A percentile compares a stretch with the other conserved stretches of the same genome.
These are phyloP conservation scores for Thecaphora thlaspeos DNA, from an alignment of 1,284 basidiomycete genomes.

Conservation along the genomic window DNA sequence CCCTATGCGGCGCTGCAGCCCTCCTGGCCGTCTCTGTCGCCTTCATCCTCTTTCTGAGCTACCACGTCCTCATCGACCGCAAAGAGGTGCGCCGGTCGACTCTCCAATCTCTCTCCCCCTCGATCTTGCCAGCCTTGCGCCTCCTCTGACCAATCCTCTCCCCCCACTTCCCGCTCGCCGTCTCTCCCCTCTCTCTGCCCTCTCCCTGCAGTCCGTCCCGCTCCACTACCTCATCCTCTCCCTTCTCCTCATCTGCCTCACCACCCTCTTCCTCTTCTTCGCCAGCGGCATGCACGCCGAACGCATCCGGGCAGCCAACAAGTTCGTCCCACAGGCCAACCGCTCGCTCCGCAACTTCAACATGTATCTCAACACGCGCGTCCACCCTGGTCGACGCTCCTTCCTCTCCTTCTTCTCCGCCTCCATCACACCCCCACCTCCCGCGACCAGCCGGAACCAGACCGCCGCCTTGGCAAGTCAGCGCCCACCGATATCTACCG, in stretches of 20 bases:
- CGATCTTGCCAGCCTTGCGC: too few species aligned
- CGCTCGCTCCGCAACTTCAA: constrained; percentile 85
- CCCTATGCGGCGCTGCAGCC: too few species aligned
- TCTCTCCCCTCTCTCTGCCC: too few species aligned
- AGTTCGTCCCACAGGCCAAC: constrained; percentile 97
- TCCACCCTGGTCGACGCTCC: constrained; percentile 63
- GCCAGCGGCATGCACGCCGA: constrained; percentile 94
- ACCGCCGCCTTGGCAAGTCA: too few species aligned
- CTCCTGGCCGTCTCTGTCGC: constrained; percentile 20
- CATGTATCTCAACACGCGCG: constrained; percentile 92
- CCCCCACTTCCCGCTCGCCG: background rate
- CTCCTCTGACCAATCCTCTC: constrained; percentile 2
- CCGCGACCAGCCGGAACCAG: background rate
- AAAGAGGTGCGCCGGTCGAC: background rate
- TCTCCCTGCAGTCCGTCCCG: constrained; percentile 9
- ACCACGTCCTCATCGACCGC: constrained; percentile 71
- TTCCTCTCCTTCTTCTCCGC: background rate
- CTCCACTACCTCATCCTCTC: constrained; percentile 44
- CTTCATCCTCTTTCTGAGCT: constrained; percentile 75
- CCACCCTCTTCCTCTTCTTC: constrained; percentile 90
- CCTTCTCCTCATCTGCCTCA: constrained; percentile 59
- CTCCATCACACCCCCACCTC: background rate
- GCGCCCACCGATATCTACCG: too few species aligned
- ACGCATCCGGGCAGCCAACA: constrained; percentile 92
- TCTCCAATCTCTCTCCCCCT: background rate